These are phyloP conservation scores for Kodamaea kaohsiungensis DNA, from an alignment of 805 yeast genomes.

Conservation along the genomic window DNA sequence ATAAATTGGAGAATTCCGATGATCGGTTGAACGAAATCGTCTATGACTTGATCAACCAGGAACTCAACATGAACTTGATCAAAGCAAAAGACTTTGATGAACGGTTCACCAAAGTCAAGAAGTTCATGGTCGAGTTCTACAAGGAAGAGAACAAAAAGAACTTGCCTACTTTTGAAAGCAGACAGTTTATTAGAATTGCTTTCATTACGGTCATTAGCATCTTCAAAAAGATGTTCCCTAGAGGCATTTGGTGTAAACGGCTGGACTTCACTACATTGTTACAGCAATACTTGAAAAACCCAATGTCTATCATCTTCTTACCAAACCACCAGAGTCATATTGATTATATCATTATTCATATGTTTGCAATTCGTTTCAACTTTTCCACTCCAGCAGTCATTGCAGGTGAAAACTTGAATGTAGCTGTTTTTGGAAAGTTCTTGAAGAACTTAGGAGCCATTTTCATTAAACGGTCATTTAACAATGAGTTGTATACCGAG, in stretches of 20 bases:
- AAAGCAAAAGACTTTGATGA: conserved; percentile 30
- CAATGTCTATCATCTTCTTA: conserved; percentile 48
- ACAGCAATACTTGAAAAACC: conserved; percentile 34
- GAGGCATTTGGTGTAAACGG: conserved; percentile 41
- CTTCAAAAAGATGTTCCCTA: conserved; percentile 40
- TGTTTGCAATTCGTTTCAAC: conserved; percentile 53
- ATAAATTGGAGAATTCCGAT: conserved; percentile 34
- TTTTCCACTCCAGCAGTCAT: conserved; percentile 57
- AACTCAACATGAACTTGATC: conserved; percentile 38
- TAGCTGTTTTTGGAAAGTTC: conserved; percentile 53
- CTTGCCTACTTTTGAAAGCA: conserved; percentile 33
- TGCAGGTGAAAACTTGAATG: conserved; percentile 68
- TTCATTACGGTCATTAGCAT: conserved; percentile 38
- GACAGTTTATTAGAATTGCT: conserved; percentile 32
- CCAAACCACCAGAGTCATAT: conserved; percentile 66
- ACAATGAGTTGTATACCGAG: conserved; percentile 46
- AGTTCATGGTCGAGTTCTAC: conserved; percentile 40
- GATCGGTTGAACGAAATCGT: conserved; percentile 37
- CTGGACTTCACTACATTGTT: conserved; percentile 31
- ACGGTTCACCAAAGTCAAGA: conserved; percentile 38
- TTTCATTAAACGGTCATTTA: conserved; percentile 53
- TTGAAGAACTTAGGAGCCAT: conserved; percentile 56
- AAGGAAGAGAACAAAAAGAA: conserved; percentile 35
- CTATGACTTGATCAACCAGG: conserved; percentile 35
- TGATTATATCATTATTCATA: conserved; percentile 59